Conservation (phyloP, 2,329 filamentous ascomycete genomes). For the Lecanicillium sp. region DNA sequence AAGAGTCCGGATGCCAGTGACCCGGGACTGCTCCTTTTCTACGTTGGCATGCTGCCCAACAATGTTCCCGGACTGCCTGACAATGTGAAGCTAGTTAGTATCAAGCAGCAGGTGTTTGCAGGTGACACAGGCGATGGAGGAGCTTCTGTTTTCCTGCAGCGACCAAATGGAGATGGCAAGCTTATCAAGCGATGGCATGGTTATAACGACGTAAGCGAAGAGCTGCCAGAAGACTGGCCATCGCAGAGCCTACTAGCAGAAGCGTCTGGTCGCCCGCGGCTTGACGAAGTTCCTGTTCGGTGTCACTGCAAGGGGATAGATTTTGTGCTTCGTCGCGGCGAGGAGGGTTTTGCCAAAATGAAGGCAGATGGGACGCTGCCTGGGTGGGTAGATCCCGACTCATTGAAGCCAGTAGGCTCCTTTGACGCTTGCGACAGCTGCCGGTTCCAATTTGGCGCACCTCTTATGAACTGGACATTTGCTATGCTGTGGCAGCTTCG, state of each 20-base stretch:
- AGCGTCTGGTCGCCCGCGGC: conserved; percentile 10
- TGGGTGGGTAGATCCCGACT: conserved; percentile 33
- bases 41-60: conserved; percentile 31
- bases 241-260: conserved; percentile 7
- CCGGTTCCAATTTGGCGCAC: conserved; percentile 30
- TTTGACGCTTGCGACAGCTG: conserved; percentile 43
- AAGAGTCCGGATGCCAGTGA: conserved; percentile 4
- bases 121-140: conserved; percentile 46
- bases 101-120: conserved; percentile 34
- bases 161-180: conserved; percentile 21
- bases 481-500: conserved; percentile 29
- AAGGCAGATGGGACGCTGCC: conserved; percentile 23
- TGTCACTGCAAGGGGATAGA: conserved; percentile 41
- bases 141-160: conserved; percentile 35
- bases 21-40: conserved; percentile 17
- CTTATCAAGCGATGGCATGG: conserved; percentile 19
- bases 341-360: conserved; percentile 20
- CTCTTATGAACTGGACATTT: conserved; percentile 40
- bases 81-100: conserved; percentile 19
- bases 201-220: conserved; percentile 13
- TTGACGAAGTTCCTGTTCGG: conserved; percentile 24
- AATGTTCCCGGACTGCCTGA: conserved; percentile 6
- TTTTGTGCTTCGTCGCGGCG: conserved; percentile 28
- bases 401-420: conserved; percentile 28
- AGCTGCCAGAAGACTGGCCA: conserved; percentile 24